Percentiles rank a stretch among this genome's conserved stretches.
These are phyloP conservation scores for Candida dajiaensis DNA, from an alignment of 805 yeast species.

Conservation along the genomic window DNA sequence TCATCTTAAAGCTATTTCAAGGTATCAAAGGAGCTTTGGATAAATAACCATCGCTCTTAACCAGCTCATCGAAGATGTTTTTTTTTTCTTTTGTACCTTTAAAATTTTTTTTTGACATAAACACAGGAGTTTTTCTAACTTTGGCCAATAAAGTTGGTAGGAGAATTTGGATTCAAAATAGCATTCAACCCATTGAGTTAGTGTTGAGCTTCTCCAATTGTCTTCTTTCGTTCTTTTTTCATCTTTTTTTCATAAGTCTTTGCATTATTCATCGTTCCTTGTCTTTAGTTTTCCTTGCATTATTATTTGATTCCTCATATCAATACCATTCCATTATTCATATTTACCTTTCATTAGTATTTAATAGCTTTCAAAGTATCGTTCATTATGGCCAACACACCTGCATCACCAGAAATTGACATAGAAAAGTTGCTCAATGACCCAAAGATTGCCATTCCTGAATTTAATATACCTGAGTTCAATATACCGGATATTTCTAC, in stretches of 20 bases:
- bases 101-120: neutral
- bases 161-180: neutral
- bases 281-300: neutral
- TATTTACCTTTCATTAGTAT: neutral
- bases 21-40: no score
- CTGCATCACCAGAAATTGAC: slow-evolving; percentile 8
- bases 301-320: neutral
- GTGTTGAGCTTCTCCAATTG: neutral
- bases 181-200: neutral
- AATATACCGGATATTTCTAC: slow-evolving; percentile 1
- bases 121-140: neutral
- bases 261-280: neutral
- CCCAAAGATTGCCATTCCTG: slow-evolving; percentile 4
- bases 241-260: neutral
- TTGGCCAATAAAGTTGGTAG: neutral
- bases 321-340: neutral
- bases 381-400: neutral
- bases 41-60: neutral
- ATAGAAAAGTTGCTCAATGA: slow-evolving; percentile 10
- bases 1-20: no score
- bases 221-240: neutral
- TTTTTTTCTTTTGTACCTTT: neutral
- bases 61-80: neutral
- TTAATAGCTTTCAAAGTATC: neutral
- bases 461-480: slow-evolving; percentile 3